Evolutionary conservation across 306 rosid species (phyloP), one percentile per base, ranked within the genome.

Genomic region (Glycine tomentella): DNA sequence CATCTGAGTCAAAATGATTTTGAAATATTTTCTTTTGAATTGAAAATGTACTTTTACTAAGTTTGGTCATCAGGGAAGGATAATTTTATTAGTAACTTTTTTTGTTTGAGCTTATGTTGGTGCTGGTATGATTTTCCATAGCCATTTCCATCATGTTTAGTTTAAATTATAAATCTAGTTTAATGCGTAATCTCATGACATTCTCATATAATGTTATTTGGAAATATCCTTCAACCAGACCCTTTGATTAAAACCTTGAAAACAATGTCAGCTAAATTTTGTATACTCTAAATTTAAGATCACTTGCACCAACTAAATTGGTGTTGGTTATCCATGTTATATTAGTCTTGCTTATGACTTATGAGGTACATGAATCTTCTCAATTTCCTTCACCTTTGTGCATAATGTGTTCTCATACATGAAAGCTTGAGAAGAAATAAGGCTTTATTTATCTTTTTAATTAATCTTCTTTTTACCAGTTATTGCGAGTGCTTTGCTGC

Each of bases 401-500:
- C 12, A 13, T 17, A 31, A 42, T 62, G 7, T 71, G 67, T 77
- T 63, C 17, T 51, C n/a, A 25, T 25, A 25, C 31, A 25, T 25
- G 70, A 57, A 71, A 34, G 34, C 25, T 66, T 56, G 56, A 25
- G 17, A 34, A 64, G 64, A 53, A 64, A 16, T 64, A 12, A 6
- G 31, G 33, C 20, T 78, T 56, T 34, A 36, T 15, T 61, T 61
- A 9, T 67, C 31, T 55, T 57, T 70, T 16, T 56, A 31, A 40
- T 38, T 9, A 45, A 8, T 9, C 69, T 77, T 58, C 4, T 7
- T 42, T 65, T 83, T 53, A n/a, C 72, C 91, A 95, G 98, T 69
- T 91, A 95, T 81, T 93, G 99, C 45, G 96, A 89, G 87, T 93
- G 99, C 87, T 93, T 95, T 87, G 97, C 97, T 33, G 96, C 97